Percentiles rank a stretch among this genome's conserved stretches.
Conservation (phyloP, 2,329 filamentous ascomycete genomes). For the Ceratocystis diversiconidia region DNA sequence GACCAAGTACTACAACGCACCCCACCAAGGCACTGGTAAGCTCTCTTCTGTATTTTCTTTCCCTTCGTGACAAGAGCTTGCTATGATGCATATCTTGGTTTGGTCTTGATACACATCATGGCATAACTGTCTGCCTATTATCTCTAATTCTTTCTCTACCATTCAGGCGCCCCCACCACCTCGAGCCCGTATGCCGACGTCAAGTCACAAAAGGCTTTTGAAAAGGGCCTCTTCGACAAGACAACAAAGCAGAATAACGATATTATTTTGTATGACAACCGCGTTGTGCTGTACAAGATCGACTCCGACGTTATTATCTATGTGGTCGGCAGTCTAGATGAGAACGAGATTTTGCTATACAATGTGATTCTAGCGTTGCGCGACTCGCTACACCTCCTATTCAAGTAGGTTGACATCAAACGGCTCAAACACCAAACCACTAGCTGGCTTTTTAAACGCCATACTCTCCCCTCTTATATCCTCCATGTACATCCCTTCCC, state of each 20-base stretch:
- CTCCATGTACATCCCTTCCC: background rate
- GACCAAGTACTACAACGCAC: constrained; percentile 75
- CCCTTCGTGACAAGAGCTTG: no score
- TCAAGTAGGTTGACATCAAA: constrained; percentile 51
- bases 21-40: constrained; percentile 30
- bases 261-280: constrained; percentile 94
- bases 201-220: constrained; percentile 91
- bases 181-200: constrained; percentile 70
- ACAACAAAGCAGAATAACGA: constrained; percentile 90
- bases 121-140: background rate
- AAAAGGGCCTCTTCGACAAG: constrained; percentile 91
- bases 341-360: constrained; percentile 95
- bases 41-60: constrained; percentile 19
- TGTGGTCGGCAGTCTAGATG: constrained; percentile 76
- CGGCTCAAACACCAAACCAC: background rate
- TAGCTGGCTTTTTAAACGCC: background rate
- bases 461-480: background rate
- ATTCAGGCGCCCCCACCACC: constrained; percentile 22
- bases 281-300: constrained; percentile 93
- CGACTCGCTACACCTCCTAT: constrained; percentile 76
- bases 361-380: constrained; percentile 84
- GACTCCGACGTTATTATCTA: constrained; percentile 96
- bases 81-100: no score
- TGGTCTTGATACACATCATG: background rate
- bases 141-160: background rate